Conservation (phyloP, 306 rosid species). For the Ziziphus jujuba region DNA sequence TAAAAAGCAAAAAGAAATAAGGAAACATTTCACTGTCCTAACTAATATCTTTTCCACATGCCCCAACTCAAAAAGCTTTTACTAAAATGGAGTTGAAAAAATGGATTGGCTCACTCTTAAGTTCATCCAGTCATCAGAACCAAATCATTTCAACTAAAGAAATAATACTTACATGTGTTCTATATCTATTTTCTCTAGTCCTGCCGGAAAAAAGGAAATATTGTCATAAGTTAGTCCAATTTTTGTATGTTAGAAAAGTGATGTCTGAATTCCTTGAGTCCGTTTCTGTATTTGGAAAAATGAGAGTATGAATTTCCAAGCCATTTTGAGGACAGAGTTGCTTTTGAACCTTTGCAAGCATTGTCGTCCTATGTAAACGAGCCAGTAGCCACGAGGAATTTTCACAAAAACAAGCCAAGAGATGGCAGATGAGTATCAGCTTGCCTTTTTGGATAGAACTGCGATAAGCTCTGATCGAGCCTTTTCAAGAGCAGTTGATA, state of each 20-base stretch:
- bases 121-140: no score
- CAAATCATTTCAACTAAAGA: no score
- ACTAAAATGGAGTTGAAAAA: not conserved
- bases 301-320: not conserved
- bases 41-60: no score
- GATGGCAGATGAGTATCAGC: conserved; percentile 24
- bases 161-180: no score
- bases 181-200: no score
- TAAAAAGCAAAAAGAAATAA: no score
- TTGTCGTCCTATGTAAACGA: conserved; percentile 13
- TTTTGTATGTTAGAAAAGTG: not conserved
- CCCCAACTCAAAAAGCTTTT: no score
- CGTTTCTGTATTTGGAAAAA: not conserved
- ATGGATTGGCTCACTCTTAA: no score
- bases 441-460: conserved; percentile 54
- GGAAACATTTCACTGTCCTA: no score
- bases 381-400: conserved; percentile 2
- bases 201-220: not conserved
- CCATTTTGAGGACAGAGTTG: not conserved
- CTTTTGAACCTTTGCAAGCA: conserved; percentile 18
- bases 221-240: no score
- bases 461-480: conserved; percentile 69
- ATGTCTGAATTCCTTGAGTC: not conserved
- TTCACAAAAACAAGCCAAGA: not conserved
- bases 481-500: conserved; percentile 64